phyloP scores from a whole-genome alignment of 495 filamentous ascomycete species.

The Talaromyces trachyspermus region DNA sequence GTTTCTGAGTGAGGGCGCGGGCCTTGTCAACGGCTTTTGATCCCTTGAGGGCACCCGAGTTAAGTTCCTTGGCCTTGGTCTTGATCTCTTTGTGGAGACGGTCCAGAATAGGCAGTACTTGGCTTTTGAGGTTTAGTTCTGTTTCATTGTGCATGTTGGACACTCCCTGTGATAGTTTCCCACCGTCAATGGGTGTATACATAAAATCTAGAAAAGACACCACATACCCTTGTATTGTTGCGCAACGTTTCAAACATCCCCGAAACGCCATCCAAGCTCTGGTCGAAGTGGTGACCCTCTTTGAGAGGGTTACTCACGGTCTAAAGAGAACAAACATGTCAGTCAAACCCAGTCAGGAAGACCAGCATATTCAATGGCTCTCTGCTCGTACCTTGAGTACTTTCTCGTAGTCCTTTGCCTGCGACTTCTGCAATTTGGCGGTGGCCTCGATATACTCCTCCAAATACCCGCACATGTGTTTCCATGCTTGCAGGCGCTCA shows the following conservation, averaged over 20 bases:
- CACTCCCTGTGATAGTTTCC: slow-evolving; percentile 51
- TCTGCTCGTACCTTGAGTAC: slow-evolving; percentile 88
- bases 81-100: slow-evolving; percentile 94
- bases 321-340: slow-evolving; percentile 28
- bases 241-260: slow-evolving; percentile 90
- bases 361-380: too few species aligned
- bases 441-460: slow-evolving; percentile 80
- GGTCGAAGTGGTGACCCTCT: slow-evolving; percentile 87
- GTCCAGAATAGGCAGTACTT: slow-evolving; percentile 79
- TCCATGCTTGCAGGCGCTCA: slow-evolving; percentile 87
- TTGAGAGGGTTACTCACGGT: slow-evolving; percentile 77
- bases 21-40: slow-evolving; percentile 89
- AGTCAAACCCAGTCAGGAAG: too few species aligned
- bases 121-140: slow-evolving; percentile 75
- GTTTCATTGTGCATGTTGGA: slow-evolving; percentile 81
- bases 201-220: neutral
- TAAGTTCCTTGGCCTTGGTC: slow-evolving; percentile 83
- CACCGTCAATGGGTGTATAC: too few species aligned
- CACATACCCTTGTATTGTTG: slow-evolving; percentile 71
- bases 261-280: slow-evolving; percentile 73
- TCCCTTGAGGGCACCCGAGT: slow-evolving; percentile 73
- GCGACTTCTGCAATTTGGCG: slow-evolving; percentile 73
- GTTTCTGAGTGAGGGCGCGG: slow-evolving; percentile 78
- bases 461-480: slow-evolving; percentile 83
- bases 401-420: slow-evolving; percentile 93